Evolutionary conservation across 1,139 yeast species (phyloP), one percentile per base, ranked within the genome.

Genomic region (Yamadazyma atmosphaerica): DNA sequence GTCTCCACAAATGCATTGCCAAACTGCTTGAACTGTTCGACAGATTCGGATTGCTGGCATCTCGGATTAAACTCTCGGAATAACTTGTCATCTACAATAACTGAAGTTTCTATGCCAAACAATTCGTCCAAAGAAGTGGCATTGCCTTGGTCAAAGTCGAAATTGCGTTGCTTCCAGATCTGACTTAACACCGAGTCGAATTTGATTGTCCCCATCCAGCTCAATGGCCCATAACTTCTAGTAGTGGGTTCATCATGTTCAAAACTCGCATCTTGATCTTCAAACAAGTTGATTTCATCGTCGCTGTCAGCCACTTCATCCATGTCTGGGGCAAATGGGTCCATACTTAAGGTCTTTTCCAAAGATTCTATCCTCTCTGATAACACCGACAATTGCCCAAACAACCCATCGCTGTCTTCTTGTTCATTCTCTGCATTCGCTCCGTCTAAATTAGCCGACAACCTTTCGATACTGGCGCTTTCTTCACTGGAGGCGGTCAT

Each of bases 201-300:
- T 34, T 56, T 54, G 24, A 65, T 52, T 24, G 64, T 41, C 13
- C 64, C 47, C 5, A 57, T 47, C 72, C 73, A 66, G 11, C 65
- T 54, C 18, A 67, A 54, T 1, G 70, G 69, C 0, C 72, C 72
- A 41, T 52, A 58, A 37, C 54, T 45, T 38, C 56, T 43, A 4
- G 14, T 35, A 1, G 5, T 4, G 4, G 43, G 41, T 13, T 28
- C 37, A 4, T 37, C 34, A 22, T 18, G 7, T 12, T 21, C 12
- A 8, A 34, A 18, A 5, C 24, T 4, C 9, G 15, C 13, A 9
- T 17, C 18, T 16, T 29, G 32, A 7, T 19, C 12, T 8, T 34
- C 29, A 24, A 28, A 26, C 8, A 41, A 30, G 25, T 24, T 27
- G 18, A 41, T 31, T 34, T 43, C 47, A 18, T 43, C 48, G 29